These are phyloP conservation scores for Macrolepiota albuminosa DNA, from an alignment of 768 basidiomycete species.

Conservation along the genomic window DNA sequence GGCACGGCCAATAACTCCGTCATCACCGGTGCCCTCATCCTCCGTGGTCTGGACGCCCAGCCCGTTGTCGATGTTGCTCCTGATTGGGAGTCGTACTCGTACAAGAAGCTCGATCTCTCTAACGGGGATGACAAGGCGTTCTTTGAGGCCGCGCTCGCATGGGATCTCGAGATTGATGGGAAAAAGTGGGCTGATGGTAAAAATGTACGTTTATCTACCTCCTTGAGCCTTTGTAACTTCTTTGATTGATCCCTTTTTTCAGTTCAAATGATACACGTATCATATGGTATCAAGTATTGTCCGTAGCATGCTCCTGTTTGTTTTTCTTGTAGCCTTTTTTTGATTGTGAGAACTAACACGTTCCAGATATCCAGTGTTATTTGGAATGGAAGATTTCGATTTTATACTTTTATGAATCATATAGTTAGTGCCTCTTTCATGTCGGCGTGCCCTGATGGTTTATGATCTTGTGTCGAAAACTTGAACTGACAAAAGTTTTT, in stretches of 20 bases:
- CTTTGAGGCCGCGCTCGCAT: slow-evolving; percentile 90
- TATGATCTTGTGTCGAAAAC: not conserved
- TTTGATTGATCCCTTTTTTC: not conserved
- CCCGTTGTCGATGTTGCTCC: slow-evolving; percentile 77
- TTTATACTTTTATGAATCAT: not conserved
- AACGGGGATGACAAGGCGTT: slow-evolving; percentile 76
- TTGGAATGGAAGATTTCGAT: not conserved
- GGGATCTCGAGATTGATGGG: slow-evolving; percentile 84
- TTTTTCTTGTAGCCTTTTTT: not conserved
- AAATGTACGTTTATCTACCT: slow-evolving; percentile 44
- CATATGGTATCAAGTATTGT: not conserved
- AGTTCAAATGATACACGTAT: not conserved
- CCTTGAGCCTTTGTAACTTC: not conserved
- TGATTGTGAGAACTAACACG: too few species aligned
- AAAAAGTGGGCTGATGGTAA: slow-evolving; percentile 78
- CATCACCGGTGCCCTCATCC: slow-evolving; percentile 79
- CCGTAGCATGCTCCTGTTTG: not conserved
- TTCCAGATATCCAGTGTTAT: not conserved
- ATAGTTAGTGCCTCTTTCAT: not conserved
- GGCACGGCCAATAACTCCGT: slow-evolving; percentile 72
- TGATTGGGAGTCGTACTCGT: slow-evolving; percentile 88
- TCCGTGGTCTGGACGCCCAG: slow-evolving; percentile 71
- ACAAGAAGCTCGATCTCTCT: slow-evolving; percentile 68
- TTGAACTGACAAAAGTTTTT: not conserved
- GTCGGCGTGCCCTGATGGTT: not conserved